phyloP scores from a whole-genome alignment of 2,329 filamentous ascomycete genomes.

The Cladosporium sp. region DNA sequence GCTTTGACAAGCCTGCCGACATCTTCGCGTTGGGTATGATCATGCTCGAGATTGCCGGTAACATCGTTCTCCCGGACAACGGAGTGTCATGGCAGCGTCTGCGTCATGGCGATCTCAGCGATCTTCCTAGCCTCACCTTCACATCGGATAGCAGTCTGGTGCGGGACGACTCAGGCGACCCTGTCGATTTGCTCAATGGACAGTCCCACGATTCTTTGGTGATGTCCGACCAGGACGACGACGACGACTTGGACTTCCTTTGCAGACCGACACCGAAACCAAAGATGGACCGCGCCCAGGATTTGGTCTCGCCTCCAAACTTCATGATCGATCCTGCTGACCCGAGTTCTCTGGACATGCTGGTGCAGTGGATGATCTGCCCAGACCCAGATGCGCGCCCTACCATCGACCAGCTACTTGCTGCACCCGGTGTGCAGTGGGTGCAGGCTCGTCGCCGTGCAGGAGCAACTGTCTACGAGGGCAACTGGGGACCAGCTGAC shows the following conservation, averaged over 20 bases:
- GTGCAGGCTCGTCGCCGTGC: conserved; percentile 74
- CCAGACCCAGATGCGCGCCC: conserved; percentile 75
- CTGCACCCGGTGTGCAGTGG: conserved; percentile 76
- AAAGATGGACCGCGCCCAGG: conserved; percentile 42
- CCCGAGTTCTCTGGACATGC: conserved; percentile 73
- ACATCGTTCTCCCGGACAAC: conserved; percentile 91
- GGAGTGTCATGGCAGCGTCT: conserved; percentile 88
- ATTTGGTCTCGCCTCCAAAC: conserved; percentile 69
- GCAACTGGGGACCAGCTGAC: conserved; percentile 85
- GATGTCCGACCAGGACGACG: conserved; percentile 37
- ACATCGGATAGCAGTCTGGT: conserved; percentile 69
- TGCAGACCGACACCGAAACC: conserved; percentile 32
- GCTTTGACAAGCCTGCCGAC: conserved; percentile 87
- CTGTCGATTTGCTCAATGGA: conserved; percentile 41
- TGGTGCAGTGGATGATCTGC: conserved; percentile 86
- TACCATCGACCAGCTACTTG: conserved; percentile 70
- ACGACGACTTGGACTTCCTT: conserved; percentile 45
- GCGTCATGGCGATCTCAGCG: conserved; percentile 83
- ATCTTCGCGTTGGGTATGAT: conserved; percentile 93
- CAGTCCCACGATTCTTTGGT: conserved; percentile 32
- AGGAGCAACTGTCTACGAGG: conserved; percentile 93
- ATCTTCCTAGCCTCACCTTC: conserved; percentile 84
- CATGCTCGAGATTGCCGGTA: conserved; percentile 90
- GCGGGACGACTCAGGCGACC: conserved; percentile 74
- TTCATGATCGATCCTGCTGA: conserved; percentile 86